phyloP scores from a whole-genome alignment of 805 yeast species.

The Starmerella cellae region DNA sequence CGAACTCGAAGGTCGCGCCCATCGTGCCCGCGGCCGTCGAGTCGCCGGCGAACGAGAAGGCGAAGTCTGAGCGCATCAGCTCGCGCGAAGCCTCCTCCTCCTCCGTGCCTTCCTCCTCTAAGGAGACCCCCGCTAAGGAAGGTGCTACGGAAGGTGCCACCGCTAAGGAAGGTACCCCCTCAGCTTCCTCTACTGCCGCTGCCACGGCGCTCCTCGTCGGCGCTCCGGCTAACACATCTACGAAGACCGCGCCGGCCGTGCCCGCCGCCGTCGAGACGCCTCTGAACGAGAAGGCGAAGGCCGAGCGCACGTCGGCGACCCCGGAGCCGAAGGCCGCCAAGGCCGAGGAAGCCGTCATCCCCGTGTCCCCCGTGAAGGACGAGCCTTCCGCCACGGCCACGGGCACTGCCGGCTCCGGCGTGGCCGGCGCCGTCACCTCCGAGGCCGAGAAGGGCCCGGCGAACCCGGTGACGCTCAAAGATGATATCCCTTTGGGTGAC shows the following conservation, averaged over 20 bases:
- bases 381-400: conserved; percentile 4
- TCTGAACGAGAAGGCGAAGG: conserved; percentile 5
- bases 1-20: neutral
- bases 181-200: too few species aligned
- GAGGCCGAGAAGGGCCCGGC: neutral
- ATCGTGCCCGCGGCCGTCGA: conserved; percentile 6
- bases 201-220: conserved; percentile 6
- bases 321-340: neutral
- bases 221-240: neutral
- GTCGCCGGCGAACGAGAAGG: conserved; percentile 2
- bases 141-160: neutral
- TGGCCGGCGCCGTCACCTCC: conserved; percentile 13
- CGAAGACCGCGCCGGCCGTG: neutral
- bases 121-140: neutral
- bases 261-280: neutral
- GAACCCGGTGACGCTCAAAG: conserved; percentile 2
- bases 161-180: neutral
- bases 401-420: conserved; percentile 11
- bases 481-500: conserved; percentile 10
- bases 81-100: conserved; percentile 36
- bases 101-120: conserved; percentile 24
- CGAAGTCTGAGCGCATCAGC: conserved; percentile 1
- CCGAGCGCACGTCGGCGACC: conserved; percentile 2
- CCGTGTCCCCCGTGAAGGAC: neutral
- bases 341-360: too few species aligned